Percentiles rank a stretch among this genome's conserved stretches.
Conservation (phyloP, 108 stramenopile species). For the Mayamaea pseudoterrestris region DNA sequence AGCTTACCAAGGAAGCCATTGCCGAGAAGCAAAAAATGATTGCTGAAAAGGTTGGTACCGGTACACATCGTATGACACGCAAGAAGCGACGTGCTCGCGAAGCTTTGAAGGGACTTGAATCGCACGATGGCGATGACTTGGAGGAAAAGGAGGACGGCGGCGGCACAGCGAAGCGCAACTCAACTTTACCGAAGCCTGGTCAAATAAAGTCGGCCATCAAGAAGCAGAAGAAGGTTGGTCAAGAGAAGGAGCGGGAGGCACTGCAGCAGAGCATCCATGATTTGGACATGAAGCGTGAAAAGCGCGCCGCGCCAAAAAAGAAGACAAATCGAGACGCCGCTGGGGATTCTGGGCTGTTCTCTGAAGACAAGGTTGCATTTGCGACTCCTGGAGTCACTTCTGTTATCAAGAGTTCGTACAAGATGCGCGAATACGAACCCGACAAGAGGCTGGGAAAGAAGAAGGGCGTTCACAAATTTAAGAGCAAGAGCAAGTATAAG, state of each 20-base stretch:
- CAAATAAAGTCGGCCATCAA: too few species aligned
- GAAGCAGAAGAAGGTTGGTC: constrained; percentile 21
- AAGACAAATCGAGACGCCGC: constrained; percentile 44
- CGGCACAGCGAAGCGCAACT: constrained; percentile 31
- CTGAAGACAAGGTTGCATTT: constrained; percentile 30
- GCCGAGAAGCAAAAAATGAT: constrained; percentile 51
- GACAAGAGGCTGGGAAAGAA: constrained; percentile 18
- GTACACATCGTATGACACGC: constrained; percentile 78
- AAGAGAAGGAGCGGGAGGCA: constrained; percentile 14
- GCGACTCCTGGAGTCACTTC: too few species aligned
- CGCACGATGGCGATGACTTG: constrained; percentile 27
- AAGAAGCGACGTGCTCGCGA: constrained; percentile 78
- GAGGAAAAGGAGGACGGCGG: constrained; percentile 24
- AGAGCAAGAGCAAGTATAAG: constrained; percentile 39
- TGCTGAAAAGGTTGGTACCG: constrained; percentile 66
- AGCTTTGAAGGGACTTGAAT: constrained; percentile 26
- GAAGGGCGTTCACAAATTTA: constrained; percentile 34
- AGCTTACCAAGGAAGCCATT: constrained; percentile 45
- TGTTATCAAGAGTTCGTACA: constrained; percentile 15
- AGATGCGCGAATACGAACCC: constrained; percentile 30
- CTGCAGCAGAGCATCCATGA: constrained; percentile 22
- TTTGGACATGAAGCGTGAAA: constrained; percentile 17
- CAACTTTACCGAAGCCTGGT: too few species aligned
- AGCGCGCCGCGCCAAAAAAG: constrained; percentile 4
- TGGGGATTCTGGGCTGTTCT: constrained; percentile 68